phyloP scores from a whole-genome alignment of 495 filamentous ascomycete genomes.

The Annulohypoxylon moriforme region DNA sequence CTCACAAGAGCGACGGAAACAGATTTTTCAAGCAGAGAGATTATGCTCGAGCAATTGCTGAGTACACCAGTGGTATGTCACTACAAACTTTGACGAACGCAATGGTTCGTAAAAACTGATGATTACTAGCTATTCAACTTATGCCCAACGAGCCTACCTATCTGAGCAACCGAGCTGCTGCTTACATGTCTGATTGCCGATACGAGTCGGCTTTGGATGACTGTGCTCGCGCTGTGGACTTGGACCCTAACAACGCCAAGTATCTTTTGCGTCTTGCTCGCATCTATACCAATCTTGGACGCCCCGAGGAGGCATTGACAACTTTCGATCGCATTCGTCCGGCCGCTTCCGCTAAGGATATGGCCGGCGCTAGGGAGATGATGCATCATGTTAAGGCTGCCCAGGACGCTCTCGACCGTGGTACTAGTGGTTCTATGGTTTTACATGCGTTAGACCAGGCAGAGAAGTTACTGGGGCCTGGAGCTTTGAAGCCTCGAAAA shows the following conservation, averaged over 20 bases:
- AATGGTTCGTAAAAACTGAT: slow-evolving; percentile 15
- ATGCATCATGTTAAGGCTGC: slow-evolving; percentile 82
- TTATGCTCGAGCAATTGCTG: slow-evolving; percentile 84
- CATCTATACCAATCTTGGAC: slow-evolving; percentile 86
- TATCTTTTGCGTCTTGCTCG: slow-evolving; percentile 88
- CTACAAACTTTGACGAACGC: not conserved
- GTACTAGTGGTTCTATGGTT: slow-evolving; percentile 87
- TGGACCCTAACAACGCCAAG: slow-evolving; percentile 86
- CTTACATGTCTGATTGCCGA: slow-evolving; percentile 84
- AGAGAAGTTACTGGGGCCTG: slow-evolving; percentile 76
- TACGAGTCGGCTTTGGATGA: slow-evolving; percentile 86
- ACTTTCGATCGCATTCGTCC: slow-evolving; percentile 78
- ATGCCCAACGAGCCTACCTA: slow-evolving; percentile 86
- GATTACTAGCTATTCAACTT: slow-evolving; percentile 77
- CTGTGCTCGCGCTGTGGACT: slow-evolving; percentile 78
- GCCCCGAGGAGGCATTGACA: slow-evolving; percentile 86
- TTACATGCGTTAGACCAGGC: slow-evolving; percentile 92
- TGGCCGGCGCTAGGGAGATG: slow-evolving; percentile 83
- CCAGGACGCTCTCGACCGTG: slow-evolving; percentile 75
- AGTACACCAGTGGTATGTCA: slow-evolving; percentile 88
- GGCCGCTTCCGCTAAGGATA: slow-evolving; percentile 83
- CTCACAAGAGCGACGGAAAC: slow-evolving; percentile 91
- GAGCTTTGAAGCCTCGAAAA: slow-evolving; percentile 83
- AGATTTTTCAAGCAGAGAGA: slow-evolving; percentile 95
- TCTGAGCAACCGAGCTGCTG: slow-evolving; percentile 93